Conservation (phyloP, 2,329 filamentous ascomycete genomes). For the Calonectria henricotiae region DNA sequence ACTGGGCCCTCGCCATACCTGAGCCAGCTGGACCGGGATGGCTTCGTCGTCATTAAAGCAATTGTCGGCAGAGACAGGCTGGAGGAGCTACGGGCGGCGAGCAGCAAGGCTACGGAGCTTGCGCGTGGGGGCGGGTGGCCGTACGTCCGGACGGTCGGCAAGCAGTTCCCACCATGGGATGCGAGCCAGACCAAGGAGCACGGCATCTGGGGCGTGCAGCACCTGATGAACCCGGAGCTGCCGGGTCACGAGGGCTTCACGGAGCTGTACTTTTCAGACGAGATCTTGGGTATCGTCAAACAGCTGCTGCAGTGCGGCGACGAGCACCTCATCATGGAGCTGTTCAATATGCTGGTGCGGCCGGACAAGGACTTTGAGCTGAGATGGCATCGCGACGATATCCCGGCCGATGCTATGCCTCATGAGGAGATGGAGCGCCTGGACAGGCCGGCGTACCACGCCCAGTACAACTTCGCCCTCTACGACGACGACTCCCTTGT, state of each 20-base stretch:
- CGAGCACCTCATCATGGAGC: conserved; percentile 84
- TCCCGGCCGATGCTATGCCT: conserved; percentile 75
- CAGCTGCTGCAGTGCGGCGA: conserved; percentile 73
- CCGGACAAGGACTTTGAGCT: conserved; percentile 82
- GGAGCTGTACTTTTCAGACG: conserved; percentile 79
- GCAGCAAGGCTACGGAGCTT: conserved; percentile 70
- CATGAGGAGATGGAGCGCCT: conserved; percentile 80
- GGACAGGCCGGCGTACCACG: conserved; percentile 76
- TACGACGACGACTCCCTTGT: conserved; percentile 83
- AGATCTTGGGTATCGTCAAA: conserved; percentile 75
- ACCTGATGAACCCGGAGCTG: conserved; percentile 83
- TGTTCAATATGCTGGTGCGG: conserved; percentile 88
- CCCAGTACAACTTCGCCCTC: conserved; percentile 90
- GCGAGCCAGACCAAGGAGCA: conserved; percentile 67
- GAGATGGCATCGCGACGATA: conserved; percentile 90
- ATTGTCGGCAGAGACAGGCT: conserved; percentile 74
- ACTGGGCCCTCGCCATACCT: conserved; percentile 48
- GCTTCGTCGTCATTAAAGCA: conserved; percentile 82
- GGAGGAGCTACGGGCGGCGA: conserved; percentile 73
- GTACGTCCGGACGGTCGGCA: conserved; percentile 86
- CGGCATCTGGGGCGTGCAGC: conserved; percentile 93
- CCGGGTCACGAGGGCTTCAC: conserved; percentile 76
- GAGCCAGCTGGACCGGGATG: conserved; percentile 76
- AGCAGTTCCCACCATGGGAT: conserved; percentile 92
- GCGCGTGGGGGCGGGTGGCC: conserved; percentile 85